phyloP scores from a whole-genome alignment of 371 early-diverging fungal genomes.

The Lichtheimia hyalospora region DNA sequence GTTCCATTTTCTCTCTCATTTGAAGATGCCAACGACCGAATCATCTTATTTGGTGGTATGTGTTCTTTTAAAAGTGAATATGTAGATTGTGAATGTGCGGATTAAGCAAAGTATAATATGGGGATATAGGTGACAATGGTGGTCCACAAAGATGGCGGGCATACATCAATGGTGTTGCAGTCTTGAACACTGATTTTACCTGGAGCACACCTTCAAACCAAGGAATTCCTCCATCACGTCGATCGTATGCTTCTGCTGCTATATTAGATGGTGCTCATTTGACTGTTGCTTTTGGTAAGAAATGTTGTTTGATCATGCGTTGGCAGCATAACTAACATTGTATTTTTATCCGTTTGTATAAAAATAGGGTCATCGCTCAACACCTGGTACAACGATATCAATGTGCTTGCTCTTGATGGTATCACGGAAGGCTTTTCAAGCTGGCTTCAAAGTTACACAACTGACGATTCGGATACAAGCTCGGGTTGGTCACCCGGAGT shows the following conservation, averaged over 20 bases:
- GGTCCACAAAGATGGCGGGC: slow-evolving; percentile 15
- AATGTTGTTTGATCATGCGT: background rate
- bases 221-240: slow-evolving; percentile 44
- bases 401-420: slow-evolving; percentile 23
- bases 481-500: slow-evolving; percentile 33
- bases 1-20: slow-evolving; percentile 1
- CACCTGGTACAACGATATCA: slow-evolving; percentile 45
- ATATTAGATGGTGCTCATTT: slow-evolving; percentile 31
- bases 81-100: no score
- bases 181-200: slow-evolving; percentile 44
- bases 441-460: slow-evolving; percentile 37
- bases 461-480: background rate
- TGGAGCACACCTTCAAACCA: slow-evolving; percentile 30
- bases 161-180: slow-evolving; percentile 31
- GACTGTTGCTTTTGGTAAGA: slow-evolving; percentile 45
- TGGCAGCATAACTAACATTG: background rate
- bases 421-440: background rate
- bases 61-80: no score
- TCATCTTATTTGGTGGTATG: slow-evolving; percentile 48
- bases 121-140: slow-evolving; percentile 31
- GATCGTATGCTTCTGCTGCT: slow-evolving; percentile 40
- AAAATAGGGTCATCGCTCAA: slow-evolving; percentile 32
- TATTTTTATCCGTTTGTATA: background rate
- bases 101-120: no score
- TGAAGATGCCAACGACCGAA: slow-evolving; percentile 34